phyloP scores from a whole-genome alignment of 352 stramenopile genomes.

The Phytophthora pisi region DNA sequence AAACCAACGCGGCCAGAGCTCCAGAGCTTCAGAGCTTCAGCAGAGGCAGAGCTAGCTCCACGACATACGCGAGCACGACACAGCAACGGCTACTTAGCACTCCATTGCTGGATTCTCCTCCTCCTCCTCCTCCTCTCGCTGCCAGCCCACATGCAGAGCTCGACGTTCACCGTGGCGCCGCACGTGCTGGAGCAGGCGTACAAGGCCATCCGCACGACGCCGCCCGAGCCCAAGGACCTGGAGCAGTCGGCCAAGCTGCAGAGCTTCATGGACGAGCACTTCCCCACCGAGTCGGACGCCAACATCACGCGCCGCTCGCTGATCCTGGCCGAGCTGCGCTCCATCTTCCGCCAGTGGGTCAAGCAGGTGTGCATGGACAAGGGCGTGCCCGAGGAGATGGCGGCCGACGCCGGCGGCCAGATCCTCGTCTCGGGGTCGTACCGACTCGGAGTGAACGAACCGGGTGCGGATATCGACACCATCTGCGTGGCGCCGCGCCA shows the following conservation, averaged over 20 bases:
- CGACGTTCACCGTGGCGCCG: constrained; percentile 67
- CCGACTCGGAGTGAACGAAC: constrained; percentile 96
- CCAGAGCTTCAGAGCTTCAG: background rate
- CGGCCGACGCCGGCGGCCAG: constrained; percentile 82
- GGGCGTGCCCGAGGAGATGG: constrained; percentile 86
- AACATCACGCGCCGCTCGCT: constrained; percentile 89
- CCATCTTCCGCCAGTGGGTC: constrained; percentile 88
- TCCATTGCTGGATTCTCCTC: too few species aligned
- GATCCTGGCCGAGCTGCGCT: constrained; percentile 83
- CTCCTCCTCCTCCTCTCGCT: too few species aligned
- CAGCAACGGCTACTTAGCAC: too few species aligned
- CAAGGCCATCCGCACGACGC: constrained; percentile 88
- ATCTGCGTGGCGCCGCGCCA: constrained; percentile 97
- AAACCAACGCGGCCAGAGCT: background rate
- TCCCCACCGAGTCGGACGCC: constrained; percentile 71
- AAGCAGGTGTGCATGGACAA: constrained; percentile 85
- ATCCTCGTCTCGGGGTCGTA: constrained; percentile 94
- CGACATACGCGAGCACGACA: too few species aligned
- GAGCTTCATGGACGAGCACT: constrained; percentile 81
- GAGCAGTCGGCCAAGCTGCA: constrained; percentile 86
- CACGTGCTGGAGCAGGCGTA: constrained; percentile 89
- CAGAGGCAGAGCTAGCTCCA: too few species aligned
- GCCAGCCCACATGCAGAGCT: constrained; percentile 54
- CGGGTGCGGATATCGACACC: constrained; percentile 97
- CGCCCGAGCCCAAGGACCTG: constrained; percentile 81